Evolutionary conservation across 164 flowering plant species (phyloP).

Genomic region (Tinospora cordifolia): DNA sequence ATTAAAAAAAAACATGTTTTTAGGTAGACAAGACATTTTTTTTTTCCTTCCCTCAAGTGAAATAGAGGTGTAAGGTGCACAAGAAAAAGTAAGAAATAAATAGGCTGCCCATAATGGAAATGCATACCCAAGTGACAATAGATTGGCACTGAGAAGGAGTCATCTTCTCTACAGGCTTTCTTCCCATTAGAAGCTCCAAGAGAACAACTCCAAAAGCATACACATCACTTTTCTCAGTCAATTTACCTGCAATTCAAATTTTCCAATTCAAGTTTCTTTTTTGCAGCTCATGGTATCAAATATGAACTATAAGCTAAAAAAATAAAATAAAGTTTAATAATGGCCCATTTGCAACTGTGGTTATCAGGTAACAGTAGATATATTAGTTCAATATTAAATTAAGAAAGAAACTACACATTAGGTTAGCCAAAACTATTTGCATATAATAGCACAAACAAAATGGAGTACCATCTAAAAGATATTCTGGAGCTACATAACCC

Average conservation of each 20-base stretch:
- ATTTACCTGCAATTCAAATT: slow-evolving; percentile 47
- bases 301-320: too few species aligned
- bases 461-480: slow-evolving; percentile 78
- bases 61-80: too few species aligned
- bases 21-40: too few species aligned
- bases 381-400: background rate
- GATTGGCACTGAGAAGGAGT: slow-evolving; percentile 76
- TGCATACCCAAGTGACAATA: slow-evolving; percentile 86
- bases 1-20: too few species aligned
- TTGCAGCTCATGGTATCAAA: background rate
- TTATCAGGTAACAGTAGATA: too few species aligned
- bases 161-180: slow-evolving; percentile 77
- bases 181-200: slow-evolving; percentile 81
- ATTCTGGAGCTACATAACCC: slow-evolving; percentile 96
- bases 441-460: background rate
- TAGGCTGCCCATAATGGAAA: background rate
- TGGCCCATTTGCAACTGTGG: too few species aligned
- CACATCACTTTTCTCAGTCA: slow-evolving; percentile 95
- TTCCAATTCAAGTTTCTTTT: background rate
- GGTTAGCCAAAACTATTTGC: background rate
- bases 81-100: background rate
- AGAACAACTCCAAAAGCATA: slow-evolving; percentile 92
- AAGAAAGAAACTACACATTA: background rate
- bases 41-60: too few species aligned
- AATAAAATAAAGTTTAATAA: too few species aligned